Conservation (phyloP, 345 rosid genomes). For the Eucalyptus brandiana region DNA sequence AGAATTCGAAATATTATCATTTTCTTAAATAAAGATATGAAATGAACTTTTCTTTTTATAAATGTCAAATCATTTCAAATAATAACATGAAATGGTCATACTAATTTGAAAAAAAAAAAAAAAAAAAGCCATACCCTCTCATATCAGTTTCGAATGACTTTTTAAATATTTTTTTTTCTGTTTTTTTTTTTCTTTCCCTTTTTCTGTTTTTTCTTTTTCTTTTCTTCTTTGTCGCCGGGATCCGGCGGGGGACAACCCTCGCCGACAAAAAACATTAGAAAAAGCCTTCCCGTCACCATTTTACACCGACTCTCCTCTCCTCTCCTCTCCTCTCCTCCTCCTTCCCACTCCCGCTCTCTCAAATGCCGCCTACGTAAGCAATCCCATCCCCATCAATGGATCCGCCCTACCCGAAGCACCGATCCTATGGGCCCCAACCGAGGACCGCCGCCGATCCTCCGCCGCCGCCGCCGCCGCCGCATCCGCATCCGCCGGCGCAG, state of each 20-base stretch:
- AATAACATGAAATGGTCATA: too few species aligned
- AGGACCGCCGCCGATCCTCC: background rate
- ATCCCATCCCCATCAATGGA: background rate
- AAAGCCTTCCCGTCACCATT: background rate
- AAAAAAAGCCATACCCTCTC: too few species aligned
- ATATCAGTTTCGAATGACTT: too few species aligned
- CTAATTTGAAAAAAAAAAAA: accelerated
- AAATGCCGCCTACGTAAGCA: background rate
- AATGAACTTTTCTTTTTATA: too few species aligned
- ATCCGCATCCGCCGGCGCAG: conserved; percentile 20
- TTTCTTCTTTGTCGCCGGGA: too few species aligned
- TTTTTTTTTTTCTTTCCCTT: too few species aligned
- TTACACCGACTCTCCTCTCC: background rate
- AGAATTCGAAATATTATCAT: accelerated
- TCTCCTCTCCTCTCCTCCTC: background rate
- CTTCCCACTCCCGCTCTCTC: background rate
- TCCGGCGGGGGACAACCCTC: too few species aligned
- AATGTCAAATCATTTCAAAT: too few species aligned
- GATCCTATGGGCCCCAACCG: background rate
- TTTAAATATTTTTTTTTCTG: too few species aligned
- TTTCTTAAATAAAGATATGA: accelerated
- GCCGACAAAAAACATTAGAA: background rate
- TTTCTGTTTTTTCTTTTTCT: too few species aligned
- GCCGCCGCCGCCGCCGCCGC: background rate
- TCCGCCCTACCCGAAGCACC: background rate